Percentiles rank a stretch among this genome's conserved stretches.
phyloP scores from a whole-genome alignment of 192 early-diverging fungal species.

The Funneliformis geosporum region DNA sequence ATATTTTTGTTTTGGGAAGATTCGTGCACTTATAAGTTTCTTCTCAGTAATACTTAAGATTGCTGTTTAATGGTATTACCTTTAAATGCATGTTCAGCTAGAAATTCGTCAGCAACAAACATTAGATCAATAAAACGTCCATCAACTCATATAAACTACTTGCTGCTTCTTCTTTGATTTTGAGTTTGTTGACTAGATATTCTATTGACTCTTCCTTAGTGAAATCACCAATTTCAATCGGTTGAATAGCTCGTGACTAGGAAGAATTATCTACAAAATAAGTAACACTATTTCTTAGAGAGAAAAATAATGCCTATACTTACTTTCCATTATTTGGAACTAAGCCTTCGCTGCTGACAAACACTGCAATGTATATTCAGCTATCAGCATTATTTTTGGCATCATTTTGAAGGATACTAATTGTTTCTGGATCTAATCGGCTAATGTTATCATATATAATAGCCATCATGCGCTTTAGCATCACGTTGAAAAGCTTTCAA shows the following conservation, averaged over 20 bases:
- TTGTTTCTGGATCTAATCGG: background rate
- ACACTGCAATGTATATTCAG: constrained; percentile 13
- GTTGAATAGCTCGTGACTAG: constrained; percentile 19
- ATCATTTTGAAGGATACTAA: constrained; percentile 18
- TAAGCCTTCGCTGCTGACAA: constrained; percentile 23
- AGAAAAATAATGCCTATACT: background rate
- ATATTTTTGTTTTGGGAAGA: background rate
- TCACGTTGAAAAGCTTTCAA: constrained; percentile 3
- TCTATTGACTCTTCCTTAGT: constrained; percentile 28
- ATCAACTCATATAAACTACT: constrained; percentile 20
- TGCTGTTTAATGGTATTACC: background rate
- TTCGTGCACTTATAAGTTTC: background rate
- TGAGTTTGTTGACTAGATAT: constrained; percentile 18
- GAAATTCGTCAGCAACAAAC: background rate
- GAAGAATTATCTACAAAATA: background rate
- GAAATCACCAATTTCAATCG: constrained; percentile 23
- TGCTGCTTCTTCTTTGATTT: constrained; percentile 5
- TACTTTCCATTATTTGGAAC: constrained; percentile 18
- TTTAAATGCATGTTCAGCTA: background rate
- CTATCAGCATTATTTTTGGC: constrained; percentile 9
- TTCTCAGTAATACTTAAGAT: background rate
- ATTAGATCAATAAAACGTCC: background rate
- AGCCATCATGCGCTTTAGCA: constrained; percentile 6
- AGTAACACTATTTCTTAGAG: background rate
- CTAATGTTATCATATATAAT: constrained; percentile 9